Evolutionary conservation across 805 yeast species (phyloP), one percentile per base, ranked within the genome.

Genomic region (Candida boleticola): DNA sequence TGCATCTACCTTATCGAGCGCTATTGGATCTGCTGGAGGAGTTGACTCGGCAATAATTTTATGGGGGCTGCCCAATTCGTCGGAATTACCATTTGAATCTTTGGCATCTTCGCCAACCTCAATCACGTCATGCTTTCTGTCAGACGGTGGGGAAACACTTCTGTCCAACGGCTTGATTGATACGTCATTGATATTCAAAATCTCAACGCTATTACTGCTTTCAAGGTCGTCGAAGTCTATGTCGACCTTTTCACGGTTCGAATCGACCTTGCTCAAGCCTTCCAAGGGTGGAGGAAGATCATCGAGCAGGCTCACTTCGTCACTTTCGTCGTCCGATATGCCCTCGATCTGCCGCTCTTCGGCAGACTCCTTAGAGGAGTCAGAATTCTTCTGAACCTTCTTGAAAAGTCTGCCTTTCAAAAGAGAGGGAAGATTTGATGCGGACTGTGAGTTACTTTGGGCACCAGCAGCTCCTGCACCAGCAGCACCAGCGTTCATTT

Each of bases 1-100:
- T 18, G 48, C 49, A n/a, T 41, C 26, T 16, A 38, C 46, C 18
- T 40, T 45, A 3, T 30, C 22, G 11, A 32, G 31, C 19, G 5
- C 14, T 17, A 13, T 18, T 20, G 17, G 22, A 7, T 37, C 32
- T 21, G 33, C 29, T 27, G 33, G 14, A 5, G 6, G 13, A 6
- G 18, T 20, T 13, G 27, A 6, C 27, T 35, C 37, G 10, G 17
- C n/a, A 7, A 23, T 7, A 23, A 23, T 11, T 7, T 23, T 7
- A 7, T 23, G 27, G 7, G 27, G 27, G 27, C 27, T 23, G 11
- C 27, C n/a, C 5, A 11, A 27, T 13, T 35, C 13, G n/a, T 35
- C 37, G 5, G 16, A n/a, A 7, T 35, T 22, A 5, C 5, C 20
- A 6, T 32, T 16, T 6, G 10, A 18, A 32, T 32, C 36, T 32